Conservation (phyloP, 768 basidiomycete species). For the Serendipita indica region DNA sequence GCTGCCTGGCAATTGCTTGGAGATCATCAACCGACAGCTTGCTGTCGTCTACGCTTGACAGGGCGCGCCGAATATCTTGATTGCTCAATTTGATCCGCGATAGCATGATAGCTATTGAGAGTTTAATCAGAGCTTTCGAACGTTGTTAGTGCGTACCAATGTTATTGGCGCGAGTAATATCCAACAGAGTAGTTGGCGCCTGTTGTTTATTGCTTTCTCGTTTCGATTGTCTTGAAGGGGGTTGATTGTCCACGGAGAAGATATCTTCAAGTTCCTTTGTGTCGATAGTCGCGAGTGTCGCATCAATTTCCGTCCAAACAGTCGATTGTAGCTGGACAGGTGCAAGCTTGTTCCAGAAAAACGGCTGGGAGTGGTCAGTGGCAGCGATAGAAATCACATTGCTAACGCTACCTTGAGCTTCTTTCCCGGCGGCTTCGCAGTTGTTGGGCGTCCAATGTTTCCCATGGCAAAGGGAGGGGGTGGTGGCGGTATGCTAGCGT, state of each 20-base stretch:
- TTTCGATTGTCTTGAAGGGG: slow-evolving; percentile 30
- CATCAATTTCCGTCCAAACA: slow-evolving; percentile 54
- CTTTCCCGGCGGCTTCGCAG: slow-evolving; percentile 19
- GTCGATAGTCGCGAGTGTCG: slow-evolving; percentile 30
- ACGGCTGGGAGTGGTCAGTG: slow-evolving; percentile 39
- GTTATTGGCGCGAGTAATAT: slow-evolving; percentile 73
- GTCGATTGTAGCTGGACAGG: slow-evolving; percentile 30
- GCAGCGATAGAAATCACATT: not conserved
- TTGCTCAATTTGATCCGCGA: slow-evolving; percentile 53
- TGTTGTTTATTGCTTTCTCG: slow-evolving; percentile 32
- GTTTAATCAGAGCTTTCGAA: not conserved
- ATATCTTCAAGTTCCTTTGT: slow-evolving; percentile 59
- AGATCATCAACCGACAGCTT: slow-evolving; percentile 60
- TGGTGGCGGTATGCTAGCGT: slow-evolving; percentile 19
- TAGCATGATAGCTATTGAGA: slow-evolving; percentile 60
- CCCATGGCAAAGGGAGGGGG: slow-evolving; percentile 9
- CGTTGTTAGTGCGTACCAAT: slow-evolving; percentile 36
- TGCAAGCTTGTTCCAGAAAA: slow-evolving; percentile 83
- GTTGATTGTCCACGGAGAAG: slow-evolving; percentile 43
- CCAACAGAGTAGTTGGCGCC: slow-evolving; percentile 54
- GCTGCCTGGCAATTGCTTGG: slow-evolving; percentile 53
- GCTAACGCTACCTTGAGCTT: not conserved
- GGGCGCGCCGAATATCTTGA: slow-evolving; percentile 49
- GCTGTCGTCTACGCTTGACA: slow-evolving; percentile 58
- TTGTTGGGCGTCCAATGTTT: slow-evolving; percentile 17